Percentiles rank a stretch among this genome's conserved stretches.
Evolutionary conservation across 306 rosid genomes (phyloP).

Genomic region (Dicorynia guianensis): DNA sequence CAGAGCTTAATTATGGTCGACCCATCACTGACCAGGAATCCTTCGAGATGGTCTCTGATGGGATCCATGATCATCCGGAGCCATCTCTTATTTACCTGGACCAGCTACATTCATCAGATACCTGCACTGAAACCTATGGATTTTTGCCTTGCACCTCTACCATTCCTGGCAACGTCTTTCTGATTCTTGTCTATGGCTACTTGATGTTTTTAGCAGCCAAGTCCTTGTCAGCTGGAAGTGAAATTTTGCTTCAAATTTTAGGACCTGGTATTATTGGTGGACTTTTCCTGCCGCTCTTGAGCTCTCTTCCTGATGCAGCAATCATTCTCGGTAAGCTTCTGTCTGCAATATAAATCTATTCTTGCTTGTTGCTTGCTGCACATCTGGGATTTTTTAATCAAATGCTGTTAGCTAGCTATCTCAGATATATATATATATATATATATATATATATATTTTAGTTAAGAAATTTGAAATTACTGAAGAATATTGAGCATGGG

Average conservation of each 20-base stretch:
- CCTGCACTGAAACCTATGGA: slow-evolving; percentile 54
- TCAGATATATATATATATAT: no score
- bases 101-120: slow-evolving; percentile 16
- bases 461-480: neutral
- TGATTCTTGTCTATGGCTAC: slow-evolving; percentile 56
- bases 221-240: slow-evolving; percentile 51
- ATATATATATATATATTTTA: no score
- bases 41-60: slow-evolving; percentile 34
- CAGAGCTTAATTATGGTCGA: slow-evolving; percentile 22
- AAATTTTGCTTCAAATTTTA: slow-evolving; percentile 59
- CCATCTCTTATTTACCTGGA: slow-evolving; percentile 7
- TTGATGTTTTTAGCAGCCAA: slow-evolving; percentile 58
- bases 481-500: neutral
- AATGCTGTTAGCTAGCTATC: neutral
- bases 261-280: slow-evolving; percentile 64
- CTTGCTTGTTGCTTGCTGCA: neutral
- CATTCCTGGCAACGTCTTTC: slow-evolving; percentile 48
- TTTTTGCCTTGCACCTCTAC: slow-evolving; percentile 58
- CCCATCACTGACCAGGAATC: slow-evolving; percentile 28
- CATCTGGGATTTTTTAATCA: neutral
- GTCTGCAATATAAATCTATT: neutral
- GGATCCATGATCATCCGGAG: slow-evolving; percentile 35
- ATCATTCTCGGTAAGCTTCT: slow-evolving; percentile 55
- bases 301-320: slow-evolving; percentile 57
- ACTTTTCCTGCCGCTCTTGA: slow-evolving; percentile 53